These are phyloP conservation scores for Geotrichum restrictum DNA, from an alignment of 1,139 yeast species.

Conservation along the genomic window DNA sequence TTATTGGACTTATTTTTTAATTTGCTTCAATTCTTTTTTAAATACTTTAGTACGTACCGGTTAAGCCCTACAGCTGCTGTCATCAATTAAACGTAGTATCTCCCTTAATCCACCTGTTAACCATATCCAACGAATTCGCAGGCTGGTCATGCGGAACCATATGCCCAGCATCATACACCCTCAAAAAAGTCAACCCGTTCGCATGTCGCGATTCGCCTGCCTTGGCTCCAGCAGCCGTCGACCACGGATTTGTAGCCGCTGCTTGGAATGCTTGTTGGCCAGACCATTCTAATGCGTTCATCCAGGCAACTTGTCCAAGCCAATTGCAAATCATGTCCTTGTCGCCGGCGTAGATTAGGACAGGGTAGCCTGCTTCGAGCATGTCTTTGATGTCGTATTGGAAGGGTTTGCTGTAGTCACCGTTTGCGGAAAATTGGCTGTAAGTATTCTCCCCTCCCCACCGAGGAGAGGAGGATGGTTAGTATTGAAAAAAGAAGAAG, in stretches of 20 bases:
- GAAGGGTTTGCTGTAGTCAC: conserved; percentile 65
- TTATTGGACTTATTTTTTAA: too few relatives aligned
- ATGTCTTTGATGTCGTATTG: conserved; percentile 57
- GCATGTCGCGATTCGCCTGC: conserved; percentile 43
- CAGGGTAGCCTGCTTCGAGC: conserved; percentile 61
- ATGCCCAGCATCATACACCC: conserved; percentile 60
- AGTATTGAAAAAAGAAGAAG: too few relatives aligned
- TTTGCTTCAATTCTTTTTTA: too few relatives aligned
- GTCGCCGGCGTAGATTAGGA: conserved; percentile 81
- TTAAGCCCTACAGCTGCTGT: too few relatives aligned
- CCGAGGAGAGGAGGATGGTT: too few relatives aligned
- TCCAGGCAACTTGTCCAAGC: conserved; percentile 82
- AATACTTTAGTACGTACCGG: too few relatives aligned
- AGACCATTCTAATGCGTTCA: conserved; percentile 62
- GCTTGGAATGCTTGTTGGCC: conserved; percentile 33
- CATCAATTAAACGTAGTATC: background rate
- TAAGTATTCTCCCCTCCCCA: too few relatives aligned
- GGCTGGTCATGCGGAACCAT: conserved; percentile 77
- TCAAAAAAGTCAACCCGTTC: conserved; percentile 54
- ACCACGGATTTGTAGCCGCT: conserved; percentile 29
- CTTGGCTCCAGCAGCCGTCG: conserved; percentile 41
- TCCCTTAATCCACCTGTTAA: conserved; percentile 59
- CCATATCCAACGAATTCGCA: conserved; percentile 60
- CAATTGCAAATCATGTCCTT: conserved; percentile 88
- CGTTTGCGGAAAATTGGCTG: conserved; percentile 49